A percentile compares a stretch with the other conserved stretches of the same genome.
Conservation (phyloP, 1,139 yeast genomes). For the Scheffersomyces titani region DNA sequence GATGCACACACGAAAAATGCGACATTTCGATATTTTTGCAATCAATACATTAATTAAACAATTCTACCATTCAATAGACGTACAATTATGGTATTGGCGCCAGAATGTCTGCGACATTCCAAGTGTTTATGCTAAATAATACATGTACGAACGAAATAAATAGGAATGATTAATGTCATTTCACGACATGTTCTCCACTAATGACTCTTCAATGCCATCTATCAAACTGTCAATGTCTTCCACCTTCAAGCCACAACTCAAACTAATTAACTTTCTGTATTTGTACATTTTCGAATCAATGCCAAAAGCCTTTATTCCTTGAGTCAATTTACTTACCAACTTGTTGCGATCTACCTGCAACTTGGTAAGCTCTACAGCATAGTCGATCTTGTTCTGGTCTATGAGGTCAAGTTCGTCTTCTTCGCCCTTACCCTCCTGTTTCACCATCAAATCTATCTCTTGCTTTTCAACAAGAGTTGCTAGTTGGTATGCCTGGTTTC, state of each 20-base stretch:
- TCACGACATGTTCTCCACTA: conserved; percentile 28
- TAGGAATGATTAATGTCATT: background rate
- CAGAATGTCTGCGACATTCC: background rate
- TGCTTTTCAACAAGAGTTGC: conserved; percentile 47
- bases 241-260: conserved; percentile 76
- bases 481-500: conserved; percentile 51
- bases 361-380: conserved; percentile 48
- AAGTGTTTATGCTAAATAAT: background rate
- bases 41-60: background rate
- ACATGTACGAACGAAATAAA: background rate
- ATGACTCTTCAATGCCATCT: conserved; percentile 48
- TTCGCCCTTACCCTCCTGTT: conserved; percentile 12
- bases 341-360: conserved; percentile 54
- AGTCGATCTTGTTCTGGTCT: conserved; percentile 22
- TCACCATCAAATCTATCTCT: conserved; percentile 27
- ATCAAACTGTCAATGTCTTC: conserved; percentile 75
- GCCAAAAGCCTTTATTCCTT: conserved; percentile 39
- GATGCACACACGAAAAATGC: background rate
- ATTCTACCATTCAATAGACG: background rate
- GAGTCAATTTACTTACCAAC: conserved; percentile 39
- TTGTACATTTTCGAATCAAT: conserved; percentile 66
- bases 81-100: background rate
- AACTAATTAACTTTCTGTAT: conserved; percentile 77
- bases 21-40: background rate
- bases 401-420: conserved; percentile 17